These are phyloP conservation scores for Canariomyces notabilis DNA, from an alignment of 2,329 filamentous ascomycete species.

Conservation along the genomic window DNA sequence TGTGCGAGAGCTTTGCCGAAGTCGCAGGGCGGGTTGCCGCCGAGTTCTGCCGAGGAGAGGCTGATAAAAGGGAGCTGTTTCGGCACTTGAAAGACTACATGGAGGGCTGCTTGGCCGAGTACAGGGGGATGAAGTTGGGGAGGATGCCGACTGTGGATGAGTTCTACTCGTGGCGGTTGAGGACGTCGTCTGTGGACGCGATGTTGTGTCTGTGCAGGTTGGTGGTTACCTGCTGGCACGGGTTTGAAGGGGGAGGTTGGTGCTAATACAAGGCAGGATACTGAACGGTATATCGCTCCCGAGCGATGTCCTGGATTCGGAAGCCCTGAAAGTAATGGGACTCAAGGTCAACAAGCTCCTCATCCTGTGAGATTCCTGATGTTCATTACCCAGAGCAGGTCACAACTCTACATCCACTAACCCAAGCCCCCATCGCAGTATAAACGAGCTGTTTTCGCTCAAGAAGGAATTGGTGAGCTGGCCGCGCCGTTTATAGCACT, in stretches of 20 bases:
- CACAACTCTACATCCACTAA: neutral
- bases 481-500: too few species aligned
- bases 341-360: slow-evolving; percentile 11
- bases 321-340: slow-evolving; percentile 4
- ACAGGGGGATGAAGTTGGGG: slow-evolving; percentile 9
- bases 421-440: slow-evolving; percentile 2
- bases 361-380: slow-evolving; percentile 13
- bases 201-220: slow-evolving; percentile 13
- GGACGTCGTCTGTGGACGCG: slow-evolving; percentile 14
- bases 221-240: too few species aligned
- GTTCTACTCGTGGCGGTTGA: slow-evolving; percentile 16
- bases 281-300: slow-evolving; percentile 11
- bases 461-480: slow-evolving; percentile 21
- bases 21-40: slow-evolving; percentile 10
- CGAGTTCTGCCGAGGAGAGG: neutral
- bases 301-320: neutral
- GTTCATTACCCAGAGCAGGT: neutral
- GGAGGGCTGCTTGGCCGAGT: slow-evolving; percentile 17
- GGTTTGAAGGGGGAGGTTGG: neutral
- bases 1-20: slow-evolving; percentile 14
- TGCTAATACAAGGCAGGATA: slow-evolving; percentile 6
- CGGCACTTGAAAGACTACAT: slow-evolving; percentile 15
- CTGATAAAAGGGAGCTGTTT: slow-evolving; percentile 4
- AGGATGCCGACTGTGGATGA: slow-evolving; percentile 11
- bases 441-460: slow-evolving; percentile 23